Conservation (phyloP, 1,139 yeast genomes). For the Protomyces pachydermus region DNA sequence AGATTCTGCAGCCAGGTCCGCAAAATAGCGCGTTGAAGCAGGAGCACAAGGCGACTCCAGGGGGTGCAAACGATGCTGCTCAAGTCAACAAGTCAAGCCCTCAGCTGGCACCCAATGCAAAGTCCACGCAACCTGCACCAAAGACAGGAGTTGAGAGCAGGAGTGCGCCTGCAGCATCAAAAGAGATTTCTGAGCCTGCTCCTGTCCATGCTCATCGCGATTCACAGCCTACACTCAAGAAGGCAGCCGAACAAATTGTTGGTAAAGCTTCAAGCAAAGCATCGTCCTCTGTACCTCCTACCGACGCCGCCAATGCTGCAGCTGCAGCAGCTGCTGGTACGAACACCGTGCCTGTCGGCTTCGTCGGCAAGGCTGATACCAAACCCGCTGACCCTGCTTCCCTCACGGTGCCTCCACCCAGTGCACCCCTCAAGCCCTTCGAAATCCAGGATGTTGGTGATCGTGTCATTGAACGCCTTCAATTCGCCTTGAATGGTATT, state of each 20-base stretch:
- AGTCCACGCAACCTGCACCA: neutral
- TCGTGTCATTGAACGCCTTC: constrained; percentile 11
- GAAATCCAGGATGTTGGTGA: constrained; percentile 13
- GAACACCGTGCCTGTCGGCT: neutral
- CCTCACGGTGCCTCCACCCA: constrained; percentile 4
- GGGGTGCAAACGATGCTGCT: constrained; percentile 6
- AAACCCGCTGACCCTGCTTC: constrained; percentile 11
- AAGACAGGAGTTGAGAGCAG: neutral
- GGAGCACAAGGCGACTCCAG: constrained; percentile 19
- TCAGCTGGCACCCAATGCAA: neutral
- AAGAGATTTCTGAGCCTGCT: neutral
- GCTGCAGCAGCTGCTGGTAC: neutral
- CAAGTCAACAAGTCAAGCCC: neutral
- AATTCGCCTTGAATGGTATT: constrained; percentile 18
- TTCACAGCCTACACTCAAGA: neutral
- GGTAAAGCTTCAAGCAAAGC: neutral
- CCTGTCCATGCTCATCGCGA: neutral
- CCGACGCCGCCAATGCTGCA: neutral
- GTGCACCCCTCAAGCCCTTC: constrained; percentile 17
- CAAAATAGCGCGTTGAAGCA: constrained; percentile 14
- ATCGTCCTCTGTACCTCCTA: neutral
- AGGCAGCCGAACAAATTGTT: neutral
- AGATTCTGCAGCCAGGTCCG: constrained; percentile 21
- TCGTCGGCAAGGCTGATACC: neutral
- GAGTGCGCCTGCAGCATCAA: neutral